Conservation (phyloP, 441 rosid genomes). For the Jatropha podagrica region DNA sequence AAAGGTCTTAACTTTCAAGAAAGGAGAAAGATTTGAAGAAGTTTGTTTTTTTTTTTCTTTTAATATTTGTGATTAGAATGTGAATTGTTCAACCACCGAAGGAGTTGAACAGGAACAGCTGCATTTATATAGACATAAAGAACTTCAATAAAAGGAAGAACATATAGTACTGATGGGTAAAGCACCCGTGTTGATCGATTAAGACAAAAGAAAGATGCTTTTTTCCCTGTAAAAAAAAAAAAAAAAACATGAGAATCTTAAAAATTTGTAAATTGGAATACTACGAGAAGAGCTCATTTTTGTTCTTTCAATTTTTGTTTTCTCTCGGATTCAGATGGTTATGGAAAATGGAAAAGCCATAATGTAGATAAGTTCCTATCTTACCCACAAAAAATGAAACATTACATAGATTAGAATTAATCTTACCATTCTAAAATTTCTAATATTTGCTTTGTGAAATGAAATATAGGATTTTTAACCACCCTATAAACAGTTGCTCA, state of each 20-base stretch:
- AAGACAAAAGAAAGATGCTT: not conserved
- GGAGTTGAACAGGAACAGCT: not conserved
- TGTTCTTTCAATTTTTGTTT: not conserved
- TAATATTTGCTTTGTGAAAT: no score
- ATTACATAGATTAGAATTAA: no score
- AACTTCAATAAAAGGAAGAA: not conserved
- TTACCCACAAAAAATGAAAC: no score
- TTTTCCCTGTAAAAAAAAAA: not conserved
- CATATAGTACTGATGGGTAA: not conserved
- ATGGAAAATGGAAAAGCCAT: not conserved
- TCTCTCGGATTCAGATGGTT: not conserved
- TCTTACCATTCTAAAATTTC: no score
- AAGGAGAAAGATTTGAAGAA: not conserved
- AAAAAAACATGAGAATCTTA: not conserved
- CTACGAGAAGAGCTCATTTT: slow-evolving; percentile 4
- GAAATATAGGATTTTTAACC: not conserved
- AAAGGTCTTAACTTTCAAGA: slow-evolving; percentile 3
- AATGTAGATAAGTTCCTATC: no score
- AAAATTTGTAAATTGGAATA: slow-evolving; percentile 1
- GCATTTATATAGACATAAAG: not conserved
- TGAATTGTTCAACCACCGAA: not conserved
- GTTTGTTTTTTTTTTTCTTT: not conserved
- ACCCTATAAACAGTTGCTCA: no score
- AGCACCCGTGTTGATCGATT: not conserved
- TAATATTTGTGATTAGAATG: not conserved